Percentiles rank a stretch among this genome's conserved stretches.
Evolutionary conservation across 1,284 basidiomycete species (phyloP).

Genomic region (Meripilus lineatus): DNA sequence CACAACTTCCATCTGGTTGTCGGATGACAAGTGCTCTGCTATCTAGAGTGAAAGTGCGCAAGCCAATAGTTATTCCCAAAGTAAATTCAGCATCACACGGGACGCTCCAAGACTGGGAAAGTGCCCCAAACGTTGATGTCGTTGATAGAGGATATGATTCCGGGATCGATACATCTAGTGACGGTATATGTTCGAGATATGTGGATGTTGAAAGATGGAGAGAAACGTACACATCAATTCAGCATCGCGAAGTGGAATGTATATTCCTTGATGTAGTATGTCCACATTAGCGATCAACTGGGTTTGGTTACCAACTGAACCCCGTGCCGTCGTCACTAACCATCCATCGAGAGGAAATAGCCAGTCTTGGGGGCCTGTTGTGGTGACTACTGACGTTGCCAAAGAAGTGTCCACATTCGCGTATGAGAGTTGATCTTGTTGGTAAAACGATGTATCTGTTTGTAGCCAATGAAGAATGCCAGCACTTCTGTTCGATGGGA

Average conservation of each 20-base stretch:
- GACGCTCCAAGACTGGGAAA: conserved; percentile 31
- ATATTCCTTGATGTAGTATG: conserved; percentile 34
- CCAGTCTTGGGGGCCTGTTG: conserved; percentile 28
- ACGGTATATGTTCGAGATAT: too few species aligned
- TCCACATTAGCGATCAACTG: conserved; percentile 29
- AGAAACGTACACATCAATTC: conserved; percentile 34
- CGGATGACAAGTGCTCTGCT: conserved; percentile 28
- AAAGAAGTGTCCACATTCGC: conserved; percentile 21
- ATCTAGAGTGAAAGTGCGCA: conserved; percentile 30
- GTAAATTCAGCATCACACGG: conserved; percentile 34
- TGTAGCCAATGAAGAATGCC: conserved; percentile 37
- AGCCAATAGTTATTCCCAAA: conserved; percentile 30
- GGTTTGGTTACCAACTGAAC: conserved; percentile 18
- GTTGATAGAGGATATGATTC: conserved; percentile 22
- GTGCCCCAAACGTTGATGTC: conserved; percentile 22
- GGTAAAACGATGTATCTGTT: conserved; percentile 30
- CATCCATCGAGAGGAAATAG: conserved; percentile 34
- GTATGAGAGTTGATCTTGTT: conserved; percentile 25
- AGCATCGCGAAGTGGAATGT: conserved; percentile 32
- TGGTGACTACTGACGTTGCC: conserved; percentile 6
- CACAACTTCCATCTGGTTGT: conserved; percentile 27
- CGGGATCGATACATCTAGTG: conserved; percentile 29
- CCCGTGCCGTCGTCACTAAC: conserved; percentile 22
- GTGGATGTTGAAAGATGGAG: too few species aligned
- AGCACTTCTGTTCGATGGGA: conserved; percentile 19